Base-by-base conservation (phyloP, 352 stramenopile species). In the Phytophthora hybrid region DNA sequence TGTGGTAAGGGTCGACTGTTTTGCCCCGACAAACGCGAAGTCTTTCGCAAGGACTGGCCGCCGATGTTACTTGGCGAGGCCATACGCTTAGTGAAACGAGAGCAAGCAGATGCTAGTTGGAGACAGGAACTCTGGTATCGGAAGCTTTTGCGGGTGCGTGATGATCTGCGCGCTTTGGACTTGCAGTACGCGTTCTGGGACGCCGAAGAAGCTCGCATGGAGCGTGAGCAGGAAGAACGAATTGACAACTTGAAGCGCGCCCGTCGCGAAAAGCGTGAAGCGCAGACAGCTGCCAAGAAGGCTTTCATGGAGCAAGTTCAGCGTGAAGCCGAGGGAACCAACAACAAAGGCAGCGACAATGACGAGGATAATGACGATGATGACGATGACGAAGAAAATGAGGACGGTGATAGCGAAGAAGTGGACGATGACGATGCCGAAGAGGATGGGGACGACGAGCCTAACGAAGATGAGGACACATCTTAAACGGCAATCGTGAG, bases 161-260 rank as follows among this genome's bases (percentile, higher is more conserved):
- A 94, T 49, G 85, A 94, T 56, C 64, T 94, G 54, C 80, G 87
- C 0, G 87, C 77, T 4, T 63, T 87, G 53, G 87, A 94, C 60
- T 59, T 90, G 56, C 85, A 93, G 39, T 83, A 87, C 47, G 84
- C 80, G 8, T 88, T 77, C 56, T 87, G 82, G 82, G 79, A 88
- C 41, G 78, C 83, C n/a, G 87, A 94, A 62, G 84, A 80, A 2
- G 76, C 79, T 21, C 78, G 87, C 3, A 66, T 90, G 32, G 63
- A 78, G 13, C 74, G 71, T 18, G 82, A 89, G 32, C 67, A 88
- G 19, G 80, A 77, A 4, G 76, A 82, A 53, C 73, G 81, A 1
- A 81, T 93, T 37, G 73, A 69, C 3, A 73, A 76, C 2, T 67
- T 91, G 37, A 92, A 92, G 71, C 69, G 86, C 21, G 74, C 73